Conservation (phyloP, 805 yeast species). For the Peterozyma xylosa region DNA sequence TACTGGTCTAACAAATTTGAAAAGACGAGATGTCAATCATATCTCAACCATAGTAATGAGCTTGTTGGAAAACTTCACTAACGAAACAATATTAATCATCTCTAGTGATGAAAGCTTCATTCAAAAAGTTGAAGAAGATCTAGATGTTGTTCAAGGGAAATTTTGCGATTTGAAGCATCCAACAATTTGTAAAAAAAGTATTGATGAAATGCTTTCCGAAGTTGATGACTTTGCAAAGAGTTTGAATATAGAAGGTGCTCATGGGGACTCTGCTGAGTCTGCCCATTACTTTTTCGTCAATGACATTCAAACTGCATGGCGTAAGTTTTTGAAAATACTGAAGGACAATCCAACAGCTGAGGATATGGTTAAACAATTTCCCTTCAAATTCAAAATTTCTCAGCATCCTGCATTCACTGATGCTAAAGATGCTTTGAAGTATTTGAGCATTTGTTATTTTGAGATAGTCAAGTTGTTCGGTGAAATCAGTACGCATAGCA, state of each 20-base stretch:
- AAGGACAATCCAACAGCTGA: neutral
- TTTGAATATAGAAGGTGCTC: conserved; percentile 24
- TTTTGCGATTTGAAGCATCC: conserved; percentile 3
- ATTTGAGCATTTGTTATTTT: too few relatives aligned
- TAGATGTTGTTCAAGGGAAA: conserved; percentile 15
- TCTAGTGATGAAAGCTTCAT: conserved; percentile 10
- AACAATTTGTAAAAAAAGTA: conserved; percentile 9
- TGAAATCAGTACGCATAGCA: too few relatives aligned
- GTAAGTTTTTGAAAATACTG: conserved; percentile 16
- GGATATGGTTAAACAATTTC: too few relatives aligned
- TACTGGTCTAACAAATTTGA: conserved; percentile 12
- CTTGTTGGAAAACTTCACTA: conserved; percentile 14
- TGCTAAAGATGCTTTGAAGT: too few relatives aligned
- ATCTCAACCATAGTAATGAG: conserved; percentile 16
- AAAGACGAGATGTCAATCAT: conserved; percentile 24
- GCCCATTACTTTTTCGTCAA: conserved; percentile 23
- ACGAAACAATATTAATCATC: conserved; percentile 21
- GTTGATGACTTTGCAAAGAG: conserved; percentile 23
- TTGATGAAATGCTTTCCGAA: too few relatives aligned
- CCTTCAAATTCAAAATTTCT: too few relatives aligned
- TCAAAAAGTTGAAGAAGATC: conserved; percentile 14
- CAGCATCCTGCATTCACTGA: too few relatives aligned
- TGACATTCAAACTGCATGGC: conserved; percentile 16
- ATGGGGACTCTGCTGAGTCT: conserved; percentile 29
- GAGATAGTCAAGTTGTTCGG: too few relatives aligned